These are phyloP conservation scores for Backusella circina DNA, from an alignment of 192 early-diverging fungal genomes.

Conservation along the genomic window DNA sequence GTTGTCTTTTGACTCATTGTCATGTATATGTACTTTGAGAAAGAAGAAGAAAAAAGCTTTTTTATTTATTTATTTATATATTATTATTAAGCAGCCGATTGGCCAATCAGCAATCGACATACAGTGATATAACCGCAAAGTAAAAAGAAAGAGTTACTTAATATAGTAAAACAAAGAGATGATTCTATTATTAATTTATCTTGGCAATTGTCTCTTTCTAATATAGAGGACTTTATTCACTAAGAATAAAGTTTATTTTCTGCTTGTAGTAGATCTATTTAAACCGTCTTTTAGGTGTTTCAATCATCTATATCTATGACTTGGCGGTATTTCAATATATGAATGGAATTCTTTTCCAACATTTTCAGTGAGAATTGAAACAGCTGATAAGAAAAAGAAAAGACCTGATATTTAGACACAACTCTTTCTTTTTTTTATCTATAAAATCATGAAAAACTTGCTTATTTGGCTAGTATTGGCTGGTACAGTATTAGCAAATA, in stretches of 20 bases:
- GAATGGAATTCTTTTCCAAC: not conserved
- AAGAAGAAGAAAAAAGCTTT: not conserved
- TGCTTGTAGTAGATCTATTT: too few relatives aligned
- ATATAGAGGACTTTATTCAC: too few relatives aligned
- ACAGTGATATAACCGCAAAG: too few relatives aligned
- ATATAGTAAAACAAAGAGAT: too few relatives aligned
- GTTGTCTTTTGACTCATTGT: not conserved
- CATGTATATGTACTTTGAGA: not conserved
- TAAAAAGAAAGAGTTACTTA: not conserved
- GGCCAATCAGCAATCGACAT: not conserved
- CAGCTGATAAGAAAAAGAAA: not conserved
- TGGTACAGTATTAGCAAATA: not conserved
- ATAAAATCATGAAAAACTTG: not conserved
- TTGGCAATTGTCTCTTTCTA: too few relatives aligned
- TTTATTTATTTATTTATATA: not conserved
- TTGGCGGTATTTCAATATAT: not conserved
- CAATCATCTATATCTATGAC: too few relatives aligned
- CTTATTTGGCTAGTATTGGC: not conserved
- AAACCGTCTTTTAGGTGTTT: too few relatives aligned
- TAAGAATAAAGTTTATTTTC: too few relatives aligned
- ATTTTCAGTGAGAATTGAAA: not conserved
- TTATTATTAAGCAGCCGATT: not conserved
- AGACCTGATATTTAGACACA: not conserved
- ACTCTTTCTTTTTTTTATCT: not conserved
- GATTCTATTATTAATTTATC: too few relatives aligned